These are phyloP conservation scores for Prunus mira DNA, from an alignment of 306 rosid genomes.

Conservation along the genomic window DNA sequence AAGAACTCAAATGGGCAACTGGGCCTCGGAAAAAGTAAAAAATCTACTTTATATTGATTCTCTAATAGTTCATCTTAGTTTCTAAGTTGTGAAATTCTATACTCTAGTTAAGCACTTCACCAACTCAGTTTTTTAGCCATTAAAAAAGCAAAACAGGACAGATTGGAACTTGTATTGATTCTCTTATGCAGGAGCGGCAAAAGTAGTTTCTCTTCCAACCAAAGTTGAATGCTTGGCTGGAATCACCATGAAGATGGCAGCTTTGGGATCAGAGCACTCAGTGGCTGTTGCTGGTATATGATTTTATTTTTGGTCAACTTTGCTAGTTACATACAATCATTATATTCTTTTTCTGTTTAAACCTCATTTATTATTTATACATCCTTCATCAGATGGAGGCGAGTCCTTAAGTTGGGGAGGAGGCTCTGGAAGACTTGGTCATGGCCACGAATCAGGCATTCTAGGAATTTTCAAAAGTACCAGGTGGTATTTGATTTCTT, in stretches of 20 bases:
- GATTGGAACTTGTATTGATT: slow-evolving; percentile 19
- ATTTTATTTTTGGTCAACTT: neutral
- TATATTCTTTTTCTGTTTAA: slow-evolving; percentile 6
- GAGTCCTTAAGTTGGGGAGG: slow-evolving; percentile 96
- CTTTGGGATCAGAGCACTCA: slow-evolving; percentile 88
- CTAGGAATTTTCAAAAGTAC: slow-evolving; percentile 65
- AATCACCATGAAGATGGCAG: slow-evolving; percentile 65
- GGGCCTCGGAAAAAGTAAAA: slow-evolving; percentile 90
- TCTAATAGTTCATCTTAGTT: slow-evolving; percentile 11
- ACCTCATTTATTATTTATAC: slow-evolving; percentile 1
- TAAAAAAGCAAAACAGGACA: neutral
- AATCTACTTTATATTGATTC: slow-evolving; percentile 11
- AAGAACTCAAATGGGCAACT: slow-evolving; percentile 86
- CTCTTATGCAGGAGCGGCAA: slow-evolving; percentile 56
- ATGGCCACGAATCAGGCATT: slow-evolving; percentile 63
- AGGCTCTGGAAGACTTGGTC: slow-evolving; percentile 91
- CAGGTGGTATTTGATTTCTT: slow-evolving; percentile 41
- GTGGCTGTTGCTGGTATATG: slow-evolving; percentile 76
- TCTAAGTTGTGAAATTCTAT: neutral
- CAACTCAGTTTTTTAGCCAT: slow-evolving; percentile 10
- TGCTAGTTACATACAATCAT: neutral
- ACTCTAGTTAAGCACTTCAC: neutral
- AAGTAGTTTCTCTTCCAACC: slow-evolving; percentile 57
- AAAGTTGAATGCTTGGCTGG: slow-evolving; percentile 85
- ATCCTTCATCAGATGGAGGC: slow-evolving; percentile 62